Percentiles rank a stretch among this genome's conserved stretches.
Evolutionary conservation across 192 early-diverging fungal species (phyloP).

Genomic region (Coemansia sp.): DNA sequence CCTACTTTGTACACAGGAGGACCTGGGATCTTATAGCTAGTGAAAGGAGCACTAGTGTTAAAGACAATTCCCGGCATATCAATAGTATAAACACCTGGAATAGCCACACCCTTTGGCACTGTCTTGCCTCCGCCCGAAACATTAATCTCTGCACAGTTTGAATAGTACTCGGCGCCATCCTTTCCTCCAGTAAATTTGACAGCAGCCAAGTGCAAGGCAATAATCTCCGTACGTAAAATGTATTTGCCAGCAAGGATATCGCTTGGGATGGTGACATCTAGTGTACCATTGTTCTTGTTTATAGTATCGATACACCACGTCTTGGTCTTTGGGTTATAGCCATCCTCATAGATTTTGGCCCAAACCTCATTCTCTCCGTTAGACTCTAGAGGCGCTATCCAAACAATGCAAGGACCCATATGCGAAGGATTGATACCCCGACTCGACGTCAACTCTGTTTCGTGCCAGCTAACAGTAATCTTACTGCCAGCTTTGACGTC

Average conservation of each 20-base stretch:
- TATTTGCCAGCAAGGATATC: slow-evolving; percentile 28
- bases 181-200: background rate
- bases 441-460: background rate
- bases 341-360: slow-evolving; percentile 48
- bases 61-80: slow-evolving; percentile 25
- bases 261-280: slow-evolving; percentile 29
- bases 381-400: slow-evolving; percentile 24
- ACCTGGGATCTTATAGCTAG: slow-evolving; percentile 11
- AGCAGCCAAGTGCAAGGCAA: slow-evolving; percentile 19
- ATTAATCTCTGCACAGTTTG: slow-evolving; percentile 27
- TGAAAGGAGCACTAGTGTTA: background rate
- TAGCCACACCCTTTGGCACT: slow-evolving; percentile 20
- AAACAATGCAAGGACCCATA: slow-evolving; percentile 29
- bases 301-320: slow-evolving; percentile 39
- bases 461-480: background rate
- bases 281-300: slow-evolving; percentile 24
- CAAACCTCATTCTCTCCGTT: slow-evolving; percentile 27
- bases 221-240: slow-evolving; percentile 26
- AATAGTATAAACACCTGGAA: slow-evolving; percentile 27
- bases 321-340: slow-evolving; percentile 22
- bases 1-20: slow-evolving; percentile 13
- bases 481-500: slow-evolving; percentile 3
- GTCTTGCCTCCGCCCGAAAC: slow-evolving; percentile 19
- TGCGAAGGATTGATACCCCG: slow-evolving; percentile 17
- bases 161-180: slow-evolving; percentile 28